Base-by-base conservation (phyloP, 257 asterid genomes). In the Capsicum baccatum region DNA sequence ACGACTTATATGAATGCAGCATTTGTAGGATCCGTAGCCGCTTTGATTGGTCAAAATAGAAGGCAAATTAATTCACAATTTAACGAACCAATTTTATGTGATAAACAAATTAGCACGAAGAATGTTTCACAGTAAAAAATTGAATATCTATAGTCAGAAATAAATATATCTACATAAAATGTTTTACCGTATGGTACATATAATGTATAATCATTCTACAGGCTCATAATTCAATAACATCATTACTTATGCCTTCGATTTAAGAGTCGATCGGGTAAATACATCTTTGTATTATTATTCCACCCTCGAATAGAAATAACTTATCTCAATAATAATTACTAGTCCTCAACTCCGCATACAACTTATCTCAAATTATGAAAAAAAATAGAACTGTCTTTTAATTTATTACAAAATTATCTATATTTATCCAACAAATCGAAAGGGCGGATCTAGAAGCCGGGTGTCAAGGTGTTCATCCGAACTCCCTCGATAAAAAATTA, bases 1-100 rank as follows among this genome's bases (percentile, higher is more conserved):
- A 87, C 96, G 0, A 92, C 96, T 1, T 96, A 96, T 21, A 94
- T 91, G 81, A 92, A 93, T 84, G 98, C 97, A 9, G 96, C 97
- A 8, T 92, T 96, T 81, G 92, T 92, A 1, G 97, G 93, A 39
- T 83, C 94, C 0, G 81, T 84, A 42, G 91, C 96, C 9, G 91
- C 94, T 83, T 84, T 95, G 74, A 71, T 89, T 35, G 89, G 84
- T 26, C 67, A 56, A 62, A 9, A 17, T 55, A 86, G 70, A 26
- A 16, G 17, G 33, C 79, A 83, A 54, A 54, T 54, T 33, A 69
- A 39, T 39, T 15, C 82, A 33, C 10, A 78, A 21, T 55, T 54
- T 54, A 52, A 78, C 48, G 33, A 13, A 76, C 8, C 50, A 52
- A 35, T 14, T 6, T 52, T 76, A 52, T 21, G 42, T 76, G 63